A percentile compares a stretch with the other conserved stretches of the same genome.
These are phyloP conservation scores for Thelephora ganbajun DNA, from an alignment of 768 basidiomycete species.

Conservation along the genomic window DNA sequence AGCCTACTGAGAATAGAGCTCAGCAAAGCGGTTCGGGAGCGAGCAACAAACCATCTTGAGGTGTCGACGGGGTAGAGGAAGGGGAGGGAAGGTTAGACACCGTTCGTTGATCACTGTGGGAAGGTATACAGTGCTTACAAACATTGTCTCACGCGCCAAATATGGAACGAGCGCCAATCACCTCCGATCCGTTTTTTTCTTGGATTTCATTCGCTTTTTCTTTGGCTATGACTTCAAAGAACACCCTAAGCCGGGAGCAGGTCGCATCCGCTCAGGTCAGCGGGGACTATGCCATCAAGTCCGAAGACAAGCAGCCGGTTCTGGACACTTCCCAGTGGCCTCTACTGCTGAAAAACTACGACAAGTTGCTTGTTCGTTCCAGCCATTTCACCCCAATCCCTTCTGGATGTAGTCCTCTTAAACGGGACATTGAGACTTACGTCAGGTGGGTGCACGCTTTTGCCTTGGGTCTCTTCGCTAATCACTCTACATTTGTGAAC, in stretches of 20 bases:
- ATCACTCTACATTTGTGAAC: constrained; percentile 1
- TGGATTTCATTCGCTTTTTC: neutral
- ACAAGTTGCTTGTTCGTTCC: constrained; percentile 87
- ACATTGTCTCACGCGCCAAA: constrained; percentile 10
- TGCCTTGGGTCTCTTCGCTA: neutral
- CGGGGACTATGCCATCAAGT: constrained; percentile 73
- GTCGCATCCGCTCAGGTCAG: constrained; percentile 61
- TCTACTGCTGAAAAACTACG: constrained; percentile 94
- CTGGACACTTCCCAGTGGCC: constrained; percentile 98
- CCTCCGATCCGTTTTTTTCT: neutral
- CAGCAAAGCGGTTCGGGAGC: constrained; percentile 67
- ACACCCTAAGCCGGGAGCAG: constrained; percentile 43
- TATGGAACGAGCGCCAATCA: neutral
- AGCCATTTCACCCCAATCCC: constrained; percentile 96
- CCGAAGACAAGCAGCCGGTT: constrained; percentile 56
- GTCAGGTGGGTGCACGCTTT: constrained; percentile 50
- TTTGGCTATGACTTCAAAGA: constrained; percentile 29
- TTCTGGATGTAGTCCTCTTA: constrained; percentile 84
- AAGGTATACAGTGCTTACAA: constrained; percentile 39
- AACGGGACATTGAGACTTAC: constrained; percentile 84
- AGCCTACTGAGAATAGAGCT: constrained; percentile 89
- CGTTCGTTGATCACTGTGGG: neutral
- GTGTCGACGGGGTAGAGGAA: constrained; percentile 10
- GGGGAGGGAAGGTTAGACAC: too few relatives aligned
- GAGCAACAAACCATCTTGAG: constrained; percentile 55